These are phyloP conservation scores for Aechmea fasciata DNA, from an alignment of 176 grass and related monocot genomes.

Conservation along the genomic window DNA sequence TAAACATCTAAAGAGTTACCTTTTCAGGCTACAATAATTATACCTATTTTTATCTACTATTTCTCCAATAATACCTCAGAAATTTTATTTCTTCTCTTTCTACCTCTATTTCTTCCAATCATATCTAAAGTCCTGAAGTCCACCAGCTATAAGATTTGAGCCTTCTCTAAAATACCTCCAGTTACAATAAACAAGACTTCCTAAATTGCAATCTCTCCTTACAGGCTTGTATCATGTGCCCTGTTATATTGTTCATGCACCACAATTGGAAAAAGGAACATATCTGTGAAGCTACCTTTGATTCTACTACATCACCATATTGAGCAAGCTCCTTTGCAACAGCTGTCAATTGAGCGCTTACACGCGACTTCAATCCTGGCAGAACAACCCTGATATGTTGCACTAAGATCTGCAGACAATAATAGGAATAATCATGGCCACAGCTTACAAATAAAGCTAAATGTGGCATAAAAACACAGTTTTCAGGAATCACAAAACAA, in stretches of 20 bases:
- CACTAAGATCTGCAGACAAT: constrained; percentile 67
- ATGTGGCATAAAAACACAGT: neutral
- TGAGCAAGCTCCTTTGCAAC: constrained; percentile 81
- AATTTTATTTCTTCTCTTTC: too few relatives aligned
- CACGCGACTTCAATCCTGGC: constrained; percentile 75
- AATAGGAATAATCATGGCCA: constrained; percentile 4
- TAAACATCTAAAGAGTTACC: too few relatives aligned
- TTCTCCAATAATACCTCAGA: too few relatives aligned
- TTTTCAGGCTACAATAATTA: too few relatives aligned
- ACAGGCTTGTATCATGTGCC: too few relatives aligned
- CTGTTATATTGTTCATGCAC: neutral
- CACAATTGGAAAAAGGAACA: neutral
- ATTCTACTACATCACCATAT: constrained; percentile 84
- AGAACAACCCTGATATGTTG: constrained; percentile 81
- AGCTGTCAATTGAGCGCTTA: constrained; percentile 70
- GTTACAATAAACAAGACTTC: too few relatives aligned
- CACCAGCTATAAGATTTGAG: too few relatives aligned
- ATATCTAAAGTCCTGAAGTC: too few relatives aligned
- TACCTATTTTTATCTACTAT: too few relatives aligned
- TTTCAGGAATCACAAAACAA: neutral
- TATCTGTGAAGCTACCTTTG: constrained; percentile 36
- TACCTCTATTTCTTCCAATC: too few relatives aligned
- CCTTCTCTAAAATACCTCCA: too few relatives aligned
- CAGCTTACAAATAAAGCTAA: neutral
- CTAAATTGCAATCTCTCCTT: too few relatives aligned